These are phyloP conservation scores for Capronia americana DNA, from an alignment of 2,329 filamentous ascomycete genomes.

Conservation along the genomic window DNA sequence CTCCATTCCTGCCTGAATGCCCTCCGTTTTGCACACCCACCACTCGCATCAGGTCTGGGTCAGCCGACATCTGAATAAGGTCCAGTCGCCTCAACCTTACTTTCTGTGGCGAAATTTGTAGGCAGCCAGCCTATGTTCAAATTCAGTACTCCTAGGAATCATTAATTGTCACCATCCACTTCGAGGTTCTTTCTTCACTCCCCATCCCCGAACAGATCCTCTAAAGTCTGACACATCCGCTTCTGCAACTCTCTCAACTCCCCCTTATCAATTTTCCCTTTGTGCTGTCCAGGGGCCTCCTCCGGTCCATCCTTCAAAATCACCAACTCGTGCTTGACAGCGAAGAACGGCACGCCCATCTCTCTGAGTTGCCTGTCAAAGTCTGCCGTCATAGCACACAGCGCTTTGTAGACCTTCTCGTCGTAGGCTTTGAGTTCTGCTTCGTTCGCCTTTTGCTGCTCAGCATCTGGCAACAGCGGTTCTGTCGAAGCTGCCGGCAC, in stretches of 20 bases:
- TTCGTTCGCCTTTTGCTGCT: slow-evolving; percentile 48
- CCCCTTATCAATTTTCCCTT: slow-evolving; percentile 46
- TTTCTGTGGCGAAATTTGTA: not conserved
- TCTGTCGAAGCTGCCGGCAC: slow-evolving; percentile 7
- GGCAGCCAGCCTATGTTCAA: not conserved
- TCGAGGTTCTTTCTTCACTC: not conserved
- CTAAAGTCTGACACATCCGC: slow-evolving; percentile 57
- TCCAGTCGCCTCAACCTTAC: not conserved
- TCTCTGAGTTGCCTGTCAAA: slow-evolving; percentile 62
- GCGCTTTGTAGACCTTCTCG: slow-evolving; percentile 66
- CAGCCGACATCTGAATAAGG: not conserved
- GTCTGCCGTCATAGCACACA: slow-evolving; percentile 64
- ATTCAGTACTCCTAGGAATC: not conserved
- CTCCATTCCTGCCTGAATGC: not conserved
- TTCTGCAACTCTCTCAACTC: slow-evolving; percentile 55
- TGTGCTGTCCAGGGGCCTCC: slow-evolving; percentile 33
- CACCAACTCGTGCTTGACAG: slow-evolving; percentile 55
- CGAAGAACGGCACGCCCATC: slow-evolving; percentile 68
- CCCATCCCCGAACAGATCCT: slow-evolving; percentile 55
- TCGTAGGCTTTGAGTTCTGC: slow-evolving; percentile 66
- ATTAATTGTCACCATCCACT: not conserved
- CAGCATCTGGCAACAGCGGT: slow-evolving; percentile 21
- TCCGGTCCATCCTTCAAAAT: slow-evolving; percentile 40
- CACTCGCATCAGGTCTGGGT: not conserved
- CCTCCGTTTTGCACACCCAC: not conserved